Evolutionary conservation across 345 rosid species (phyloP), one percentile per base, ranked within the genome.

Genomic region (Linum lewisii): DNA sequence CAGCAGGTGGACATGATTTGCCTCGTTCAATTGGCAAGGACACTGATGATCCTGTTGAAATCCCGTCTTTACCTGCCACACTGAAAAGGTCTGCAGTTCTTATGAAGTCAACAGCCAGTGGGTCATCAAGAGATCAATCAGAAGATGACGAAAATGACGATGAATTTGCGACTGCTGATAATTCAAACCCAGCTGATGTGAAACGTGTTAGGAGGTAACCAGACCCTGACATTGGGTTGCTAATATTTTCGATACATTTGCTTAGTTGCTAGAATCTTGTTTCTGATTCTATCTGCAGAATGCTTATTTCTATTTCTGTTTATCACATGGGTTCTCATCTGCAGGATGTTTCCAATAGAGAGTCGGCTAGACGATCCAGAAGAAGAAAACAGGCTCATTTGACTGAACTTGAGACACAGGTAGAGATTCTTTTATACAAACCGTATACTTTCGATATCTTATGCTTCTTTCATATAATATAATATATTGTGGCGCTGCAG

Each of bases 381-480:
- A 66, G 75, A 47, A 71, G 75, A 71, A 71, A 71, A 66, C 75
- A 71, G 64, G 71, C 64, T 14, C 75, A 62, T 71, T 54, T 71
- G 64, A 62, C 67, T 19, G 71, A 71, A 19, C 68, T 71, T 21
- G 75, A 71, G 64, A 71, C 68, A 24, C 75, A 71, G 67, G 75
- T 66, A 42, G 9, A 11, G 14, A 14, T 51, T 65, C 59, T 45
- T 52, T 47, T 29, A 22, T 16, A 19, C 22, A 51, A 51, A n/a
- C 44, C n/a, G 57, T 62, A 19, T 29, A 51, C 15, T 2, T 11
- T 59, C 5, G 7, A 54, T 54, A 29, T 29, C 34, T 29, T 29
- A 29, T 15, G 24, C 1, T 21, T 23, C 18, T 54, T 21, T 21
- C 1, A 5, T 54, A 9, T 24, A 23, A 54, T 23, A 24, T 54